A percentile compares a stretch with the other conserved stretches of the same genome.
Conservation (phyloP, 805 yeast genomes). For the Ogataea glucozyma region DNA sequence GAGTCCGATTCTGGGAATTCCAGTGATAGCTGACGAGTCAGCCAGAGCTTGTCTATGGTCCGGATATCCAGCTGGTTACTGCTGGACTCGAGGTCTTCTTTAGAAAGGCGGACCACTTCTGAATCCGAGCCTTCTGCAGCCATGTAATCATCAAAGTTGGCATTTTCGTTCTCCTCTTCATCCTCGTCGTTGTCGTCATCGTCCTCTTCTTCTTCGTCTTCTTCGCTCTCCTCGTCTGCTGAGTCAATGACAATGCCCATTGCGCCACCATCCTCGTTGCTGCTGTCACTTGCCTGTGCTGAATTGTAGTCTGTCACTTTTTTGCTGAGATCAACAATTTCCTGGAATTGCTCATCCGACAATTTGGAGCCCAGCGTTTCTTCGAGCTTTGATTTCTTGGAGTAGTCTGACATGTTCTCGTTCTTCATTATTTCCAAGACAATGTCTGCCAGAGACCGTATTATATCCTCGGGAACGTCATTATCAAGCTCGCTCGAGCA, state of each 20-base stretch:
- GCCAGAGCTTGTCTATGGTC: constrained; percentile 44
- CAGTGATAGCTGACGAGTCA: constrained; percentile 50
- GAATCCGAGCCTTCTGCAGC: too few relatives aligned
- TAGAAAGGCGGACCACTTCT: constrained; percentile 21
- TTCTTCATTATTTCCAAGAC: constrained; percentile 55
- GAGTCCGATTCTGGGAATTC: constrained; percentile 39
- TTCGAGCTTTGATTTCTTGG: constrained; percentile 52
- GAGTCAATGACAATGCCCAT: constrained; percentile 38
- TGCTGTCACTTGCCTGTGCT: constrained; percentile 21
- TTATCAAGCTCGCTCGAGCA: constrained; percentile 54
- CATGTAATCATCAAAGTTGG: constrained; percentile 21
- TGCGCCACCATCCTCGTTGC: constrained; percentile 36
- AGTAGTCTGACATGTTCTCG: constrained; percentile 42
- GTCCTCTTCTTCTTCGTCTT: constrained; percentile 32
- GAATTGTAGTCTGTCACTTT: constrained; percentile 51
- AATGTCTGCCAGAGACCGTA: constrained; percentile 71
- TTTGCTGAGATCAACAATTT: constrained; percentile 44
- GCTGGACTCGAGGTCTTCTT: constrained; percentile 11
- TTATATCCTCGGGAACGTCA: constrained; percentile 75
- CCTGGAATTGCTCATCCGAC: constrained; percentile 46
- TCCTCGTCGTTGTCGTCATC: constrained; percentile 34
- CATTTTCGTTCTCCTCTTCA: constrained; percentile 26
- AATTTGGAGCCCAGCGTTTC: constrained; percentile 46
- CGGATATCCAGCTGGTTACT: constrained; percentile 18
- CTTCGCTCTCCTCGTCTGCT: constrained; percentile 41